phyloP scores from a whole-genome alignment of 1,139 yeast genomes.

The Suhomyces anneliseae region DNA sequence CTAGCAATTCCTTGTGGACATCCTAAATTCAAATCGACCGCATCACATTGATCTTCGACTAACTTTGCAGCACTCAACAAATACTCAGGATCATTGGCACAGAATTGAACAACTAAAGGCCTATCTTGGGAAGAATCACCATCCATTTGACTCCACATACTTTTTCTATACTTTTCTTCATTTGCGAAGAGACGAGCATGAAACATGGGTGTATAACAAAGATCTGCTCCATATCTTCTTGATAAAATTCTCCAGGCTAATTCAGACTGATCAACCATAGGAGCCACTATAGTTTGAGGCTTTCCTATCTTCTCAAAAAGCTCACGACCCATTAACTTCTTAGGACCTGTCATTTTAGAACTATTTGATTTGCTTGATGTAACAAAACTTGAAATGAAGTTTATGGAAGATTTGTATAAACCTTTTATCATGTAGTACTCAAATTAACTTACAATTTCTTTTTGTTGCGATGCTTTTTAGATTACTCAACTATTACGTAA shows the following conservation, averaged over 20 bases:
- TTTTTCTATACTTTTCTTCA: slow-evolving; percentile 73
- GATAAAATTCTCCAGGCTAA: slow-evolving; percentile 93
- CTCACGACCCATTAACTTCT: slow-evolving; percentile 57
- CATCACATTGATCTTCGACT: slow-evolving; percentile 88
- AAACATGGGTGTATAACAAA: slow-evolving; percentile 96
- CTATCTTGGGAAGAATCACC: slow-evolving; percentile 69
- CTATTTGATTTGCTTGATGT: not conserved
- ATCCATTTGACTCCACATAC: slow-evolving; percentile 74
- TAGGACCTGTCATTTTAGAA: not conserved
- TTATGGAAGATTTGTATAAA: too few species aligned
- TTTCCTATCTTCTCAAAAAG: slow-evolving; percentile 67
- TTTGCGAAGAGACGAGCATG: slow-evolving; percentile 91
- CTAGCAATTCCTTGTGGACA: slow-evolving; percentile 98
- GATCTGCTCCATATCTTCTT: slow-evolving; percentile 85
- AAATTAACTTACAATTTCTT: too few species aligned
- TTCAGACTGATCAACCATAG: slow-evolving; percentile 98
- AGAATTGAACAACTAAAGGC: slow-evolving; percentile 89
- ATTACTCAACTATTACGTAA: too few species aligned
- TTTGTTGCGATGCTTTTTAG: too few species aligned
- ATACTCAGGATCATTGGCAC: slow-evolving; percentile 92
- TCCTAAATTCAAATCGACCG: slow-evolving; percentile 92
- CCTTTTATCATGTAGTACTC: too few species aligned
- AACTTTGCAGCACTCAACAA: slow-evolving; percentile 74
- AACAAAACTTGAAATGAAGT: too few species aligned
- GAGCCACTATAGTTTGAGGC: slow-evolving; percentile 90